Percentiles rank a stretch among this genome's conserved stretches.
phyloP scores from a whole-genome alignment of 1,284 basidiomycete species.

The Heterobasidion irregulare region DNA sequence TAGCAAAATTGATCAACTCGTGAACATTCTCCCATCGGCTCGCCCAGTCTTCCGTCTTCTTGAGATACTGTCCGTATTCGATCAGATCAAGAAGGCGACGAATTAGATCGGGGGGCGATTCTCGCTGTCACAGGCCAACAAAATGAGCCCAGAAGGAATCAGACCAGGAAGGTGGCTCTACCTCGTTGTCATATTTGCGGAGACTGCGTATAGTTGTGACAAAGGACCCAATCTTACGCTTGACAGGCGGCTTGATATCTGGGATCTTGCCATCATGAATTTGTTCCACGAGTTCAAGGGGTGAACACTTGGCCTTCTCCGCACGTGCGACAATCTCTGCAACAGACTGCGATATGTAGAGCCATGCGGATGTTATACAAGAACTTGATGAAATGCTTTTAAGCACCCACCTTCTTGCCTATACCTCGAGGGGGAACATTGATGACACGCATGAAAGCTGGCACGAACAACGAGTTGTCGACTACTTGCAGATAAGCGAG shows the following conservation, averaged over 20 bases:
- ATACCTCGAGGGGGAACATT: constrained; percentile 73
- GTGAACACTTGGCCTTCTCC: constrained; percentile 40
- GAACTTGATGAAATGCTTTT: background rate
- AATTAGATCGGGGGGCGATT: constrained; percentile 61
- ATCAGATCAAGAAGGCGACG: constrained; percentile 50
- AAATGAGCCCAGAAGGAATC: background rate
- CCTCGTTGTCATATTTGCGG: constrained; percentile 47
- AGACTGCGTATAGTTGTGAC: constrained; percentile 49
- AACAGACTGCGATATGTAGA: constrained; percentile 38
- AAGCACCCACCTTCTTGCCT: constrained; percentile 66
- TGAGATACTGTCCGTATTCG: constrained; percentile 64
- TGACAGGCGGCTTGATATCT: constrained; percentile 61
- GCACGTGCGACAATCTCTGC: constrained; percentile 51
- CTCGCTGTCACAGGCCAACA: constrained; percentile 25
- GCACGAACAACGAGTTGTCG: constrained; percentile 75
- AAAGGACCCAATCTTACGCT: constrained; percentile 54
- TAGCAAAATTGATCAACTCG: constrained; percentile 72
- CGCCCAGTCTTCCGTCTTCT: constrained; percentile 69
- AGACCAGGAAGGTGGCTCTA: constrained; percentile 17
- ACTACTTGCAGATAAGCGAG: constrained; percentile 83
- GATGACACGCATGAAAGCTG: constrained; percentile 72
- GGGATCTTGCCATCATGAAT: constrained; percentile 52
- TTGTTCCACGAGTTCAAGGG: constrained; percentile 53
- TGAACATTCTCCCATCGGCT: constrained; percentile 82
- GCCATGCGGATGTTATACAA: background rate